Evolutionary conservation across 176 grass and related monocot genomes (phyloP).

Genomic region (Juncus effusus): DNA sequence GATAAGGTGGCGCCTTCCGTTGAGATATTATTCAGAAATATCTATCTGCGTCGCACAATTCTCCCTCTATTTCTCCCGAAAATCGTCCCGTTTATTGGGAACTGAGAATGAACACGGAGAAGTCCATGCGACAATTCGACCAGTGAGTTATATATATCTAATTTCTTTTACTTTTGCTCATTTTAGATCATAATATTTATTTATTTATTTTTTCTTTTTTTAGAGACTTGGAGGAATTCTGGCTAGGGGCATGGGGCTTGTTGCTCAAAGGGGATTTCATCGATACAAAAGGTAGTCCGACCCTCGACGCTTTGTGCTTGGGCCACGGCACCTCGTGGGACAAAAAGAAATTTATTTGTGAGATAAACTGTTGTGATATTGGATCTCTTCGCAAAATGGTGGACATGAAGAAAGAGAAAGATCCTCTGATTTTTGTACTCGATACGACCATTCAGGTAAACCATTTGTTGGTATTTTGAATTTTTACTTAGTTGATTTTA

Average conservation of each 20-base stretch:
- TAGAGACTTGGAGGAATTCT: conserved; percentile 72
- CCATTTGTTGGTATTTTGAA: no score
- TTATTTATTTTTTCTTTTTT: conserved; percentile 27
- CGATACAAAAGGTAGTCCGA: conserved; percentile 35
- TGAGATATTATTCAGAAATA: conserved; percentile 55
- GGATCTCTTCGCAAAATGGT: conserved; percentile 32
- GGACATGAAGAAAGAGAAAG: conserved; percentile 36
- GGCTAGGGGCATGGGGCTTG: conserved; percentile 87
- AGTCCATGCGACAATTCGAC: conserved; percentile 42
- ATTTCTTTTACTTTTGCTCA: neutral
- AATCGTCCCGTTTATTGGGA: no score
- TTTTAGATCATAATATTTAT: conserved; percentile 6
- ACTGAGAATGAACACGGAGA: conserved; percentile 61
- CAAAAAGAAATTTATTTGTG: conserved; percentile 53
- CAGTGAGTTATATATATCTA: conserved; percentile 40
- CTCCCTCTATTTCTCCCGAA: no score
- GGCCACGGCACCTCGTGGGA: conserved; percentile 66
- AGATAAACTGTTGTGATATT: conserved; percentile 27
- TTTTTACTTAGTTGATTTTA: no score
- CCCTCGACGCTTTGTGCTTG: conserved; percentile 64
- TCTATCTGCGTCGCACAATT: no score
- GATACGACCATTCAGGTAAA: conserved; percentile 73
- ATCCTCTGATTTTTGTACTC: conserved; percentile 78
- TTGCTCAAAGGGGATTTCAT: conserved; percentile 61
- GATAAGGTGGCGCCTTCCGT: conserved; percentile 66